A percentile compares a stretch with the other conserved stretches of the same genome.
Conservation (phyloP, 2,329 filamentous ascomycete genomes). For the Aspergillus fumigatus region DNA sequence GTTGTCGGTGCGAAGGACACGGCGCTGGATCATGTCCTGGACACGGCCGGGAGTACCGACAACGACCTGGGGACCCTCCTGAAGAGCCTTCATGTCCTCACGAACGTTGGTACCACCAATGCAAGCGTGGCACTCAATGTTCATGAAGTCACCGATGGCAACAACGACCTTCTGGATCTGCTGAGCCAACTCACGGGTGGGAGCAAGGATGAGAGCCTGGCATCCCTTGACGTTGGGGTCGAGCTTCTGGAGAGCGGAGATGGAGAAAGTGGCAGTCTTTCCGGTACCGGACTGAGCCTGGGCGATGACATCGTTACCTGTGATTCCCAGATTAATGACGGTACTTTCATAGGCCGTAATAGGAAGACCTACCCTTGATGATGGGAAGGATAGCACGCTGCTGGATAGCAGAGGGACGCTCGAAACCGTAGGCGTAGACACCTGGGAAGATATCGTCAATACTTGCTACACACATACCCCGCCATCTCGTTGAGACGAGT, state of each 20-base stretch:
- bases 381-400: constrained; percentile 99
- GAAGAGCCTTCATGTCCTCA: constrained; percentile 97
- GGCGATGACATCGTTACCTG: constrained; percentile 97
- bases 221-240: constrained; percentile 91
- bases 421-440: constrained; percentile 99
- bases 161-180: constrained; percentile 99
- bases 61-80: constrained; percentile 94
- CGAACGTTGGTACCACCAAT: constrained; percentile 98
- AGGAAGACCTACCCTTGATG: constrained; percentile 79
- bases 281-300: constrained; percentile 99
- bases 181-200: constrained; percentile 96
- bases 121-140: constrained; percentile 97
- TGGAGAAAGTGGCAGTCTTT: constrained; percentile 99
- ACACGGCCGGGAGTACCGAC: constrained; percentile 98
- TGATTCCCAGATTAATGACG: constrained; percentile 12
- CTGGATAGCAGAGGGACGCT: constrained; percentile 99
- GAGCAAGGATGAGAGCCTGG: constrained; percentile 96
- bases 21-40: constrained; percentile 98
- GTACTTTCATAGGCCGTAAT: neutral
- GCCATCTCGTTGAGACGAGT: constrained; percentile 5
- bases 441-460: constrained; percentile 45
- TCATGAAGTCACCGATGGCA: constrained; percentile 99
- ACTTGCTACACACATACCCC: constrained; percentile 24
- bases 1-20: constrained; percentile 90
- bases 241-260: constrained; percentile 98